Base-by-base conservation (phyloP, 495 filamentous ascomycete genomes). In the Penicillium canescens region DNA sequence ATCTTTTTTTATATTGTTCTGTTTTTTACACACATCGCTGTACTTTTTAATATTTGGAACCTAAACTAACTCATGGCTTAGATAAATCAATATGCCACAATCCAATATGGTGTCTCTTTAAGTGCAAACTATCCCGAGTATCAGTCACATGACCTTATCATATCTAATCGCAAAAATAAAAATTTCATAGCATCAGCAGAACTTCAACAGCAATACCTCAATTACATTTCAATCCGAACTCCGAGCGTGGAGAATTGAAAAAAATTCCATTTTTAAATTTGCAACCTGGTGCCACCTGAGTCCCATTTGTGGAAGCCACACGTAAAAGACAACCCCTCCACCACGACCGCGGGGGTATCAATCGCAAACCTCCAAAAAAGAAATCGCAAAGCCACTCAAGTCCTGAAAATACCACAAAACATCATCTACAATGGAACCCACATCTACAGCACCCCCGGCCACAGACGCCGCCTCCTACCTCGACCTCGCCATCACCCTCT, bases 401-500 rank as follows among this genome's bases (percentile, higher is more conserved):
- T 20, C 12, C 11, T 37, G 49, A 52, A 23, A 26, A 46, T n/a
- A 40, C 41, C 28, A 48, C 39, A 46, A 35, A 53, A 56, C 34
- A 45, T 13, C 21, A 31, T 47, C 12, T 55, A 65, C 42, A 60
- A 73, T 71, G 68, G 43, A 56, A 24, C 42, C 59, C 46, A 57
- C 61, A 56, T 57, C 57, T 46, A 42, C 60, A 42, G 34, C 46
- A 34, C 48, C 59, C 36, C 41, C 62, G n/a, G 26, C 60, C 14
- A 57, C 52, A 18, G 46, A 62, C 35, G 62, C 68, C 47, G 40
- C 65, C 39, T 61, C 66, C 56, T 62, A 84, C 84, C 90, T 94
- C 75, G 91, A 95, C 60, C 84, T 91, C 60, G 89, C 82, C 56
- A 85, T 96, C 55, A 88, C 90, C 48, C 83, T 93, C 55, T 71